Percentiles rank a stretch among this genome's conserved stretches.
Evolutionary conservation across 1,284 basidiomycete genomes (phyloP).

Genomic region (Cryptococcus deneoformans): DNA sequence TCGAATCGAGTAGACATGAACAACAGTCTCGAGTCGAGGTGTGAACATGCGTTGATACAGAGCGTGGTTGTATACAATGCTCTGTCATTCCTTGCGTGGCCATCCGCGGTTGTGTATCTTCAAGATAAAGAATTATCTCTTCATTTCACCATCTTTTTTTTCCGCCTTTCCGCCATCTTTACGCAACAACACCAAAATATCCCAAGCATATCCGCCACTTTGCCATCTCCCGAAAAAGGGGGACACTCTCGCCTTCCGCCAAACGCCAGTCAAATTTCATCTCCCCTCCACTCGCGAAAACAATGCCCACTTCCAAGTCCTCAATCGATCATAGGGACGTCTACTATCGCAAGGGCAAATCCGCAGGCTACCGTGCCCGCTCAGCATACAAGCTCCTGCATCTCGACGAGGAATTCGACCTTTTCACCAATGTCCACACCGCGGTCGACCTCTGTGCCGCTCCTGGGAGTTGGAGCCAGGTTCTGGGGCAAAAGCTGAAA

Average conservation of each 20-base stretch:
- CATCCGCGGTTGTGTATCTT: background rate
- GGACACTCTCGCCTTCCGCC: too few relatives aligned
- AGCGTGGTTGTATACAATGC: too few relatives aligned
- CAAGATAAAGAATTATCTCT: background rate
- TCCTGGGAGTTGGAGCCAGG: conserved; percentile 53
- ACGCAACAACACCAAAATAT: background rate
- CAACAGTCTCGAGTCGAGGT: too few relatives aligned
- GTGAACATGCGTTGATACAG: too few relatives aligned
- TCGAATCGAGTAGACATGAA: too few relatives aligned
- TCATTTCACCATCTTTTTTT: background rate
- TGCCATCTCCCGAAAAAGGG: background rate
- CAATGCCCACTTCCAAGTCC: conserved; percentile 44
- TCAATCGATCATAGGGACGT: conserved; percentile 54
- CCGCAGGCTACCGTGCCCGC: conserved; percentile 55
- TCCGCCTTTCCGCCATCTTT: background rate
- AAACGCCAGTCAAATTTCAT: too few relatives aligned
- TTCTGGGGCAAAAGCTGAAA: conserved; percentile 44
- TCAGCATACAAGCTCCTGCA: conserved; percentile 57
- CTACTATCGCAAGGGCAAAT: conserved; percentile 53
- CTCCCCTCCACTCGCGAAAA: background rate
- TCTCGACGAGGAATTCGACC: conserved; percentile 55
- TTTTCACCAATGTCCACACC: conserved; percentile 50
- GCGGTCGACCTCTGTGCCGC: conserved; percentile 60
- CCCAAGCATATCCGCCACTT: background rate
- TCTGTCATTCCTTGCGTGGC: background rate